phyloP scores from a whole-genome alignment of 106 monocot genomes.

The Amphibolis antarctica region DNA sequence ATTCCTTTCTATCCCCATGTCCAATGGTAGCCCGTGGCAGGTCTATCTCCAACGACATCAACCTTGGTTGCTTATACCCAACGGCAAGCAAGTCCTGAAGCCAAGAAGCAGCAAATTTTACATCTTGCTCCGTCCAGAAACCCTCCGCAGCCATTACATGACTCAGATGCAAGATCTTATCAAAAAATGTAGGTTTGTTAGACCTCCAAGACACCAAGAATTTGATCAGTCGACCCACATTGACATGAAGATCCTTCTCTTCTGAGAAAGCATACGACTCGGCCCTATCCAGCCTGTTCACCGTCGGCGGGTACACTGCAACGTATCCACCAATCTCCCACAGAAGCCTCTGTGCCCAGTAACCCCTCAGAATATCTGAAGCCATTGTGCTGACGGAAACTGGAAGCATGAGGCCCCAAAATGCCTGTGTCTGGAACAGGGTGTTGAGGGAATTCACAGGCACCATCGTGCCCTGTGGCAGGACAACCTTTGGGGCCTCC shows the following conservation, averaged over 20 bases:
- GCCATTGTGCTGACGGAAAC: conserved; percentile 87
- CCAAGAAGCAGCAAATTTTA: conserved; percentile 74
- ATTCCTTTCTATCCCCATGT: conserved; percentile 76
- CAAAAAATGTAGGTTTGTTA: conserved; percentile 62
- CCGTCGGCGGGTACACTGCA: conserved; percentile 75
- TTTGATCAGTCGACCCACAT: conserved; percentile 75
- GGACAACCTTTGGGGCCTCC: conserved; percentile 66
- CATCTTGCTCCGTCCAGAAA: conserved; percentile 84
- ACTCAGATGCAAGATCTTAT: conserved; percentile 70
- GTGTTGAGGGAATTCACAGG: conserved; percentile 80
- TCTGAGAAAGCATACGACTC: conserved; percentile 68
- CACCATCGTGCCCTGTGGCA: conserved; percentile 75
- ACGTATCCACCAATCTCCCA: conserved; percentile 94
- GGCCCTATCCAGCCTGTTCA: conserved; percentile 43
- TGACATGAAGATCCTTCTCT: conserved; percentile 95
- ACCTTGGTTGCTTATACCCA: conserved; percentile 79
- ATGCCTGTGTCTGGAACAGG: conserved; percentile 67
- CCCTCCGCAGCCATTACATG: conserved; percentile 89
- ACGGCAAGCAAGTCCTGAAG: conserved; percentile 72
- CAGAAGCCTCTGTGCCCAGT: conserved; percentile 83
- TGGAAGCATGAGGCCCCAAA: conserved; percentile 89
- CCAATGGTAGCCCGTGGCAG: conserved; percentile 68
- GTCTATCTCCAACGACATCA: conserved; percentile 90
- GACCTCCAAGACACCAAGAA: conserved; percentile 79
- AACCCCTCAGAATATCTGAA: conserved; percentile 73